Conservation (phyloP, 495 filamentous ascomycete species). For the Tetracladium marchalianum region DNA sequence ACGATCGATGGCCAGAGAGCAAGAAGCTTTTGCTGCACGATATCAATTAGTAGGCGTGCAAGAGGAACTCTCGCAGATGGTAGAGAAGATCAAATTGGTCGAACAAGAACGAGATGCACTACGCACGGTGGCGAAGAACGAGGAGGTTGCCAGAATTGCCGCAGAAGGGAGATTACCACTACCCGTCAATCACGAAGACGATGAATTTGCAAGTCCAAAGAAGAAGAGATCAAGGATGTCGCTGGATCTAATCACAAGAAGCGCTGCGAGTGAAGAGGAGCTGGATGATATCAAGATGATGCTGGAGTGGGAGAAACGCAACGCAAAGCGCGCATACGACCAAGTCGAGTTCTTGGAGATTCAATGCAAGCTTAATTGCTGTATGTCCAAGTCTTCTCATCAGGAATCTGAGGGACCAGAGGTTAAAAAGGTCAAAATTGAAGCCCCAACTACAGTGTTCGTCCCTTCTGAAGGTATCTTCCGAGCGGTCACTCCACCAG, state of each 20-base stretch:
- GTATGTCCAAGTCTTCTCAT: constrained; percentile 37
- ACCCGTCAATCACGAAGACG: constrained; percentile 31
- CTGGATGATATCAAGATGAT: constrained; percentile 51
- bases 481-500: constrained; percentile 28
- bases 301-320: constrained; percentile 53
- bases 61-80: constrained; percentile 58
- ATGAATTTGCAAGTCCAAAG: constrained; percentile 37
- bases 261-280: constrained; percentile 35
- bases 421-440: not conserved
- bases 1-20: constrained; percentile 44
- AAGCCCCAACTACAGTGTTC: constrained; percentile 24
- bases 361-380: constrained; percentile 68
- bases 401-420: not conserved
- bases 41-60: constrained; percentile 64
- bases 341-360: constrained; percentile 72
- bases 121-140: constrained; percentile 48
- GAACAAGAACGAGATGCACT: constrained; percentile 63
- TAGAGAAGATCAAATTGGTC: constrained; percentile 50
- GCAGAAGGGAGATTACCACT: constrained; percentile 54
- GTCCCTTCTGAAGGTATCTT: constrained; percentile 40
- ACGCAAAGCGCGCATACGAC: constrained; percentile 57
- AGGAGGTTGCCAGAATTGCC: constrained; percentile 51
- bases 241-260: constrained; percentile 30
- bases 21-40: constrained; percentile 68
- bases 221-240: constrained; percentile 21